Percentiles rank a stretch among this genome's conserved stretches.
Conservation (phyloP, 2,329 filamentous ascomycete species). For the Fusarium kyushuense region DNA sequence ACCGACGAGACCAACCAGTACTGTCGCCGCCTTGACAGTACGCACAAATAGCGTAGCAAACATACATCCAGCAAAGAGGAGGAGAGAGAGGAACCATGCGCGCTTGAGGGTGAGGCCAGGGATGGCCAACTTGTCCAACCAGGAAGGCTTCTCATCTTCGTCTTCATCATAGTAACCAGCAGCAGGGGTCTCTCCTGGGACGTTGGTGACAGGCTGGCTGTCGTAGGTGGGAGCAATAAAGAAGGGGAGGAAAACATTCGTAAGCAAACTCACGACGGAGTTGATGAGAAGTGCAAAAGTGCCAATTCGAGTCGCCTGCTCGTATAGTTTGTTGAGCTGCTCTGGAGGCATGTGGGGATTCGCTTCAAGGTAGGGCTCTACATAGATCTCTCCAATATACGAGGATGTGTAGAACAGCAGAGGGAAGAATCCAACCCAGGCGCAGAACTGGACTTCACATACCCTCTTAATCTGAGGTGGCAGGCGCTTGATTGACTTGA, state of each 20-base stretch:
- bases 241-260: conserved; percentile 87
- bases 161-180: conserved; percentile 49
- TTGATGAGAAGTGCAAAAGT: conserved; percentile 92
- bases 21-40: conserved; percentile 77
- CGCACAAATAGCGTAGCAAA: conserved; percentile 84
- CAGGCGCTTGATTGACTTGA: conserved; percentile 79
- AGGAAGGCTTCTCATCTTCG: conserved; percentile 53
- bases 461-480: conserved; percentile 86
- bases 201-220: conserved; percentile 52
- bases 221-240: conserved; percentile 86
- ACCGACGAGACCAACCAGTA: conserved; percentile 83
- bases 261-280: conserved; percentile 83
- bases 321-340: conserved; percentile 84
- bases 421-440: conserved; percentile 96
- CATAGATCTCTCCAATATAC: conserved; percentile 93
- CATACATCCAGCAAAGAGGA: conserved; percentile 87
- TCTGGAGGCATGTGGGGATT: conserved; percentile 82
- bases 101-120: conserved; percentile 87
- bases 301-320: conserved; percentile 85
- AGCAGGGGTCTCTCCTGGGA: conserved; percentile 50
- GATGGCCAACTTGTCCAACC: conserved; percentile 76
- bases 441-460: conserved; percentile 84
- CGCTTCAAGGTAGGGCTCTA: conserved; percentile 80
- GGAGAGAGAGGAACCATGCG: conserved; percentile 85
- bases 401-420: conserved; percentile 96